A percentile compares a stretch with the other conserved stretches of the same genome.
These are phyloP conservation scores for Trichophyton benhamiae DNA, from an alignment of 2,329 filamentous ascomycete genomes.

Conservation along the genomic window DNA sequence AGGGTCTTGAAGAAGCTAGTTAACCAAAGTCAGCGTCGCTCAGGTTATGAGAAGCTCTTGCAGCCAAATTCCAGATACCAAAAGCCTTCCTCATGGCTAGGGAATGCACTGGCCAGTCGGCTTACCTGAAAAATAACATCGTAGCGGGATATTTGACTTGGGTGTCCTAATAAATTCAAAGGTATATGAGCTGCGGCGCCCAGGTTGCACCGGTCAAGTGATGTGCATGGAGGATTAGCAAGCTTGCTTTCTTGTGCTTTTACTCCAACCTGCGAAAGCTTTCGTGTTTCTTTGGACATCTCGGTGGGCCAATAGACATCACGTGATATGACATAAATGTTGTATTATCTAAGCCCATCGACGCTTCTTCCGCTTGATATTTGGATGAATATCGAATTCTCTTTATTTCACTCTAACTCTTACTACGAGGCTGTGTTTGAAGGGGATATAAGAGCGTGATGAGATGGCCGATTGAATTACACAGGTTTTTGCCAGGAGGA, in stretches of 20 bases:
- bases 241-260: neutral
- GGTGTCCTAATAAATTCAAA: no score
- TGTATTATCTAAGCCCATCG: no score
- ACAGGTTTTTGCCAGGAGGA: no score
- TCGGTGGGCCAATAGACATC: neutral
- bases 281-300: neutral
- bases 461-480: no score
- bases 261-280: neutral
- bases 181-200: neutral
- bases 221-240: neutral
- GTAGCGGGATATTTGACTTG: slow-evolving; percentile 1
- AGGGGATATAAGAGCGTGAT: no score
- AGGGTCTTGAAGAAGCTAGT: slow-evolving; percentile 94
- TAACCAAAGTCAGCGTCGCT: neutral
- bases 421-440: no score
- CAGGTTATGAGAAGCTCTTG: neutral
- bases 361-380: no score
- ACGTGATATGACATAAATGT: neutral
- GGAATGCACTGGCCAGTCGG: neutral
- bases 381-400: no score
- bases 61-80: neutral
- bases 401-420: no score
- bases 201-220: neutral
- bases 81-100: neutral
- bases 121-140: slow-evolving; percentile 45